A percentile compares a stretch with the other conserved stretches of the same genome.
These are phyloP conservation scores for Schizochytrium sp. DNA, from an alignment of 108 stramenopile genomes.

Conservation along the genomic window DNA sequence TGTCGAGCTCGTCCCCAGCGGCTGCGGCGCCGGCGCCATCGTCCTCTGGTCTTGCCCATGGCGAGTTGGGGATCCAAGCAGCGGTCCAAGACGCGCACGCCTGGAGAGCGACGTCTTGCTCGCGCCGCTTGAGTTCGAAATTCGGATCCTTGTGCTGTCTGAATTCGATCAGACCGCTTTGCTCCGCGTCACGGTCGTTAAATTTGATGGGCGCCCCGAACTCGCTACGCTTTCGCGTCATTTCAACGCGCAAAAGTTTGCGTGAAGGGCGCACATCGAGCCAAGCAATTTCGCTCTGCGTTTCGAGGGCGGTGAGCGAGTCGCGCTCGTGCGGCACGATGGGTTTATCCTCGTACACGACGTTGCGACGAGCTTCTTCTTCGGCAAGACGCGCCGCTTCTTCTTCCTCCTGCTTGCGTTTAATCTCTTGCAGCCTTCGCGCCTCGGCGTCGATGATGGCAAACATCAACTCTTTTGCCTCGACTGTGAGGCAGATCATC, in stretches of 20 bases:
- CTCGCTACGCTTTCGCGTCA: conserved; percentile 28
- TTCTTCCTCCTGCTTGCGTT: conserved; percentile 21
- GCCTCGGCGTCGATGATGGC: conserved; percentile 29
- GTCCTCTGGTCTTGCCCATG: conserved; percentile 22
- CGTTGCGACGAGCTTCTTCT: conserved; percentile 39
- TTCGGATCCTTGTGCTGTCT: conserved; percentile 42
- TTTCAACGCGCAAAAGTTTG: conserved; percentile 27
- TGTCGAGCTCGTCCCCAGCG: neutral
- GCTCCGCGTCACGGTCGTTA: conserved; percentile 39
- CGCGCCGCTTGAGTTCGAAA: conserved; percentile 35
- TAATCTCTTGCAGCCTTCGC: neutral
- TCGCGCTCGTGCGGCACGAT: conserved; percentile 26
- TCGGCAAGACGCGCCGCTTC: conserved; percentile 38
- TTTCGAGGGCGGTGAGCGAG: conserved; percentile 29
- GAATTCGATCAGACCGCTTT: conserved; percentile 38
- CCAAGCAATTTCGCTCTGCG: conserved; percentile 26
- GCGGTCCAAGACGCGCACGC: neutral
- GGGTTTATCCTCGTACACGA: conserved; percentile 50
- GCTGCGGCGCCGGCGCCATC: conserved; percentile 27
- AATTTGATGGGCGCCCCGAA: conserved; percentile 28
- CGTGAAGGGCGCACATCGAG: conserved; percentile 22
- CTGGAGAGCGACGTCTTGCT: conserved; percentile 31
- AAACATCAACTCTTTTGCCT: conserved; percentile 27
- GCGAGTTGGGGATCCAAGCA: conserved; percentile 1
- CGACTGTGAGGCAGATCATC: conserved; percentile 40